Conservation (phyloP, 257 asterid species). For the Plantago elongata region DNA sequence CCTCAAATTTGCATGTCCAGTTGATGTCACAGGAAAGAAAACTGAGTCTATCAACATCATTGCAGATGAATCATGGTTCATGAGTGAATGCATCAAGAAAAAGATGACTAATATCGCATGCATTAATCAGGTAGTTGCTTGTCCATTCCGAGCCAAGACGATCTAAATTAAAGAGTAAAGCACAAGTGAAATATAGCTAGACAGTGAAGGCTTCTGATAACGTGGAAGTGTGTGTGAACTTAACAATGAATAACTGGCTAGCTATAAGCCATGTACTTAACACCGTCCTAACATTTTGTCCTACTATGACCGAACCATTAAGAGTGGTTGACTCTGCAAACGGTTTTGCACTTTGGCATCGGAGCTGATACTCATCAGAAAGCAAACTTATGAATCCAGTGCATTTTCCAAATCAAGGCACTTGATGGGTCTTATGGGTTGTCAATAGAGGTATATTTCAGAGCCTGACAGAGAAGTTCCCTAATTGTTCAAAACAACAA, state of each 20-base stretch:
- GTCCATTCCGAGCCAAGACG: neutral
- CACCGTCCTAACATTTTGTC: constrained; percentile 7
- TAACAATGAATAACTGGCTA: neutral
- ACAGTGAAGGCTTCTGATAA: neutral
- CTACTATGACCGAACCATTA: neutral
- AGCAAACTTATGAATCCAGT: too few relatives aligned
- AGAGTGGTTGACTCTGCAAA: constrained; percentile 1
- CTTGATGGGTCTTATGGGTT: too few relatives aligned
- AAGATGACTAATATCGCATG: neutral
- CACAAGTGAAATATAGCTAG: neutral
- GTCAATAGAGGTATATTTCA: too few relatives aligned
- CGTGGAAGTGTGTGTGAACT: constrained; percentile 8
- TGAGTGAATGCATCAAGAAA: constrained; percentile 4
- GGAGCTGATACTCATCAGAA: too few relatives aligned
- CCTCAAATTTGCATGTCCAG: neutral
- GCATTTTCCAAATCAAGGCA: too few relatives aligned
- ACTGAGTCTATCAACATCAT: too few relatives aligned
- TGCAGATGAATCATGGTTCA: neutral
- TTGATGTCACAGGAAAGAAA: too few relatives aligned
- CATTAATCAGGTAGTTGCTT: neutral
- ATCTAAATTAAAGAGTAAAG: neutral
- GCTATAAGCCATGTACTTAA: neutral
- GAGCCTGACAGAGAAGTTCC: too few relatives aligned
- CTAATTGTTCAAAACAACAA: too few relatives aligned
- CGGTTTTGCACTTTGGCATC: too few relatives aligned